These are phyloP conservation scores for Hygrocybe coccinea DNA, from an alignment of 768 basidiomycete species.

Conservation along the genomic window DNA sequence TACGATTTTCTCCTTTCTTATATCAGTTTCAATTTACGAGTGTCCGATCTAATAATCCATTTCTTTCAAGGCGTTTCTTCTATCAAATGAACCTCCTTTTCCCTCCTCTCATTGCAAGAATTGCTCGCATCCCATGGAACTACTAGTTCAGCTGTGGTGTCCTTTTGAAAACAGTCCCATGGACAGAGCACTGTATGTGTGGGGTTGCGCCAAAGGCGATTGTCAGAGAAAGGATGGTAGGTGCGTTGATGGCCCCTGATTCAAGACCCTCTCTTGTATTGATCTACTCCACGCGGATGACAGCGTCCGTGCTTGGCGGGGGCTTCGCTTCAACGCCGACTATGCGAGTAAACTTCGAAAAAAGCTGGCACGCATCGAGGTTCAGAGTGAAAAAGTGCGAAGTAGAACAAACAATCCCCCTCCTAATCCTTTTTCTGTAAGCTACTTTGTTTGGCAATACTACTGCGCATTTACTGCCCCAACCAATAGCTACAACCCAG, in stretches of 20 bases:
- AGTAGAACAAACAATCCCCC: slow-evolving; percentile 28
- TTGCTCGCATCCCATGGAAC: slow-evolving; percentile 71
- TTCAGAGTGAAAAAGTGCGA: slow-evolving; percentile 34
- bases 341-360: slow-evolving; percentile 71
- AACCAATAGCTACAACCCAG: neutral
- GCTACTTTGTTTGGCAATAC: slow-evolving; percentile 16
- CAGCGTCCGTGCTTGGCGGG: slow-evolving; percentile 81
- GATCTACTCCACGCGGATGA: slow-evolving; percentile 15
- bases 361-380: slow-evolving; percentile 41
- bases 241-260: slow-evolving; percentile 42
- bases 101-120: slow-evolving; percentile 65
- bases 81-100: slow-evolving; percentile 55
- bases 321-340: slow-evolving; percentile 61
- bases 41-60: slow-evolving; percentile 46
- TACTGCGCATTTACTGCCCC: neutral
- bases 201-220: slow-evolving; percentile 65
- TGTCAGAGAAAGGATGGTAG: slow-evolving; percentile 79
- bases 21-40: slow-evolving; percentile 37
- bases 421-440: slow-evolving; percentile 67
- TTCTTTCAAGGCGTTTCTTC: slow-evolving; percentile 67
- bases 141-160: slow-evolving; percentile 86
- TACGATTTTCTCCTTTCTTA: slow-evolving; percentile 55
- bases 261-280: neutral
- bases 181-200: slow-evolving; percentile 82
- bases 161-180: slow-evolving; percentile 80